Evolutionary conservation across 768 basidiomycete genomes (phyloP).

Genomic region (Tremella fuciformis): DNA sequence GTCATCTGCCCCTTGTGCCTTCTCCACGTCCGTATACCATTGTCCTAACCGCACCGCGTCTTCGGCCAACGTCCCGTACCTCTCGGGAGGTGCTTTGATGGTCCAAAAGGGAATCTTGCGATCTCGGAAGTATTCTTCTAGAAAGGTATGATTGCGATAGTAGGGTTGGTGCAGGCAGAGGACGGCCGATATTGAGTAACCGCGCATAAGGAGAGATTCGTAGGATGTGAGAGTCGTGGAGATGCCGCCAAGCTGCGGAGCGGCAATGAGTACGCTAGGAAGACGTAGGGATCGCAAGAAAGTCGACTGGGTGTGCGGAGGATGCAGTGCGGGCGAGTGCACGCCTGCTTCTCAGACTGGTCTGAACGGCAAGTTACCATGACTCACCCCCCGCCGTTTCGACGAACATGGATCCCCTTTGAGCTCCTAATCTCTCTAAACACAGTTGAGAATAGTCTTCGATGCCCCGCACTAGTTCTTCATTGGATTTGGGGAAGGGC

Average conservation of each 20-base stretch:
- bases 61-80: conserved; percentile 45
- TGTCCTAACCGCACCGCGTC: conserved; percentile 61
- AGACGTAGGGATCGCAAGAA: conserved; percentile 81
- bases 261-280: conserved; percentile 81
- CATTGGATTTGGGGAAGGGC: conserved; percentile 62
- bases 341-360: conserved; percentile 61
- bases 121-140: conserved; percentile 73
- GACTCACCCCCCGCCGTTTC: conserved; percentile 94
- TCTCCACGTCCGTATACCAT: conserved; percentile 61
- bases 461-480: conserved; percentile 65
- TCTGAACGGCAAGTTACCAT: neutral
- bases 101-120: conserved; percentile 55
- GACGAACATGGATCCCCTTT: conserved; percentile 64
- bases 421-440: conserved; percentile 48
- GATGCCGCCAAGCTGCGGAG: conserved; percentile 87
- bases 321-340: conserved; percentile 79
- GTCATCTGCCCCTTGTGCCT: conserved; percentile 50
- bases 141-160: conserved; percentile 82
- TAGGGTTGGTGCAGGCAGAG: conserved; percentile 80
- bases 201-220: conserved; percentile 84
- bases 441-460: conserved; percentile 62
- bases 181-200: conserved; percentile 80
- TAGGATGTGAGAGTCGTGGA: conserved; percentile 88
- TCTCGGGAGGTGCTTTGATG: conserved; percentile 48
- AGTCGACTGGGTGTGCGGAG: conserved; percentile 76